Base-by-base conservation (phyloP, 2,329 filamentous ascomycete species). In the Cytospora chrysosperma region DNA sequence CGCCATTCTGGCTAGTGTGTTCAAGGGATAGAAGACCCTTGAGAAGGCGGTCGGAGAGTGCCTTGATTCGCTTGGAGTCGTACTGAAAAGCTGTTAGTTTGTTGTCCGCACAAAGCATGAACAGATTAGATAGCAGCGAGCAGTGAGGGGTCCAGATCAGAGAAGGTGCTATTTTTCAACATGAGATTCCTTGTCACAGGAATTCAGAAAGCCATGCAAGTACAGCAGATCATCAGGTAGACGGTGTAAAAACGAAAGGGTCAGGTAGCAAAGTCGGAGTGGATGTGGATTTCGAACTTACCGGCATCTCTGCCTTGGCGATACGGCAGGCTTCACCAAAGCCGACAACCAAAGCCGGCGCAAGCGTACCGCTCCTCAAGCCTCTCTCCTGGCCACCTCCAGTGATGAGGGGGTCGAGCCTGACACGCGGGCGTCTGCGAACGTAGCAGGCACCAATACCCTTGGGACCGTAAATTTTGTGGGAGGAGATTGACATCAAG, bases 391-490 rank as follows among this genome's bases (percentile, higher is more conserved):
- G 95, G 7, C 95, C 95, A 77, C 95, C 95, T 66, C 95, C 95
- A 62, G 88, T 96, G 79, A 99, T 99, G 74, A 99, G 89, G 57
- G 95, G 95, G 65, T 99, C 95, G 63, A 99, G 81, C 77, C 95
- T 91, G 69, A 99, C 95, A 75, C 94, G 88, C 1, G 95, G 95
- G 63, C 95, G 86, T 79, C 95, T 87, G 72, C 95, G 90, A 56
- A 99, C 92, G 73, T 94, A 99, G 79, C 95, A 99, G 64, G 95
- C 95, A 64, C 95, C 95, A 63, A 99, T 91, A 37, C 95, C 95
- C 82, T 97, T 99, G 60, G 95, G 95, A 28, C 95, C 95, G 74
- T 99, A 99, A 61, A 99, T 96, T 79, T 99, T 99, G 80, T 99
- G 95, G 32, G 92, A 93, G 10, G 95, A 98, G 66, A 99, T 97